Conservation (phyloP, 306 rosid genomes). For the Corylus heterophylla region DNA sequence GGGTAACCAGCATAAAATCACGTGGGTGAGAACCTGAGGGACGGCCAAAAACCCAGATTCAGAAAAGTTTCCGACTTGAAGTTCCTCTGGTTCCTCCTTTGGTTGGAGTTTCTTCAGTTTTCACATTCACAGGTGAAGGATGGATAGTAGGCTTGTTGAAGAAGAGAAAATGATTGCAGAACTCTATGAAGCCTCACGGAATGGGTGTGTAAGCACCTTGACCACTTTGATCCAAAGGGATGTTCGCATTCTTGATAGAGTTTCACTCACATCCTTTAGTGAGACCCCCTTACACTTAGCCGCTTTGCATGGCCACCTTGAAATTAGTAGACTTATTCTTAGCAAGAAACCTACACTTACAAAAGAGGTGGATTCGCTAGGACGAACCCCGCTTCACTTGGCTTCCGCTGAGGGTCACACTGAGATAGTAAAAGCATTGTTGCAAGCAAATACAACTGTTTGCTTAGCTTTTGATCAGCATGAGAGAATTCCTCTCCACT, state of each 20-base stretch:
- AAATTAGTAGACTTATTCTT: too few relatives aligned
- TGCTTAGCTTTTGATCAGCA: conserved; percentile 3
- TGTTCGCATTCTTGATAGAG: background rate
- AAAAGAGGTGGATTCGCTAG: too few relatives aligned
- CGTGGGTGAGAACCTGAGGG: too few relatives aligned
- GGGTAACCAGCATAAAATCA: too few relatives aligned
- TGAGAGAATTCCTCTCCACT: conserved; percentile 27
- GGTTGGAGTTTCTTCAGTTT: too few relatives aligned
- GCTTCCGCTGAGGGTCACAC: conserved; percentile 15
- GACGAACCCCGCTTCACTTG: conserved; percentile 12
- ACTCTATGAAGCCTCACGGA: background rate
- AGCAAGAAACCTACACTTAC: too few relatives aligned
- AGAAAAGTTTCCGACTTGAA: too few relatives aligned
- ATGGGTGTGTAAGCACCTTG: background rate
- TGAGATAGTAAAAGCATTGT: background rate
- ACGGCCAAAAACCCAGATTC: too few relatives aligned
- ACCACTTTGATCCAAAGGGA: conserved; percentile 12
- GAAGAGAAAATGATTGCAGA: background rate
- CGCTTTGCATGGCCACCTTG: too few relatives aligned
- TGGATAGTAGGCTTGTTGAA: background rate
- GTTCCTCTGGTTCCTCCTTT: too few relatives aligned
- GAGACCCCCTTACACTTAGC: too few relatives aligned
- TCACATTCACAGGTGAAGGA: background rate
- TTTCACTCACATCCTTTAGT: too few relatives aligned
- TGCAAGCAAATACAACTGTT: background rate